These are phyloP conservation scores for Coemansia sp. DNA, from an alignment of 192 early-diverging fungal species.

Conservation along the genomic window DNA sequence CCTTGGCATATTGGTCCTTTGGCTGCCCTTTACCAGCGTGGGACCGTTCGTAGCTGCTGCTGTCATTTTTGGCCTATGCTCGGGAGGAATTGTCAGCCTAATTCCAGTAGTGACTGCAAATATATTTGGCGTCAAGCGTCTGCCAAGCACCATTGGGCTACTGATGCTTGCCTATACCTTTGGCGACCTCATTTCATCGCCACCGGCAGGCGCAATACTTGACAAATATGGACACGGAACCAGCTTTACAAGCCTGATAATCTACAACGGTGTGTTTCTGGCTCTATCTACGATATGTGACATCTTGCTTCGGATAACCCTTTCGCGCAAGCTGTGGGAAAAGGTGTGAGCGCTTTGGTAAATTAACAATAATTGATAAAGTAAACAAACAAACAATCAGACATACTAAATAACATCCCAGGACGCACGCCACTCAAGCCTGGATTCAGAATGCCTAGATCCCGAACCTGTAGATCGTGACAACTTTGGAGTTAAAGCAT, in stretches of 20 bases:
- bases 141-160: constrained; percentile 34
- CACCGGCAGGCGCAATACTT: constrained; percentile 17
- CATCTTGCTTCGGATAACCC: neutral
- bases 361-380: neutral
- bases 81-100: constrained; percentile 22
- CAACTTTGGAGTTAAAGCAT: neutral
- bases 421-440: constrained; percentile 26
- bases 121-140: constrained; percentile 25
- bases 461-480: neutral
- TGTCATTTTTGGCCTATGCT: constrained; percentile 22
- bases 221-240: constrained; percentile 37
- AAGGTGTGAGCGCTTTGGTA: neutral
- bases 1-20: constrained; percentile 23
- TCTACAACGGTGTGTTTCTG: constrained; percentile 25
- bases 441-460: neutral
- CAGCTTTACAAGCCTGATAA: constrained; percentile 18
- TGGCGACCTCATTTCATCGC: constrained; percentile 19
- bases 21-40: constrained; percentile 30
- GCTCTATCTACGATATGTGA: neutral
- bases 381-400: neutral
- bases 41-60: constrained; percentile 14
- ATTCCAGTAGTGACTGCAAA: constrained; percentile 28
- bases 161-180: constrained; percentile 21
- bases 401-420: constrained; percentile 35
- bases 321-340: neutral